These are phyloP conservation scores for Fusarium tjaetaba DNA, from an alignment of 2,329 filamentous ascomycete species.

Conservation along the genomic window DNA sequence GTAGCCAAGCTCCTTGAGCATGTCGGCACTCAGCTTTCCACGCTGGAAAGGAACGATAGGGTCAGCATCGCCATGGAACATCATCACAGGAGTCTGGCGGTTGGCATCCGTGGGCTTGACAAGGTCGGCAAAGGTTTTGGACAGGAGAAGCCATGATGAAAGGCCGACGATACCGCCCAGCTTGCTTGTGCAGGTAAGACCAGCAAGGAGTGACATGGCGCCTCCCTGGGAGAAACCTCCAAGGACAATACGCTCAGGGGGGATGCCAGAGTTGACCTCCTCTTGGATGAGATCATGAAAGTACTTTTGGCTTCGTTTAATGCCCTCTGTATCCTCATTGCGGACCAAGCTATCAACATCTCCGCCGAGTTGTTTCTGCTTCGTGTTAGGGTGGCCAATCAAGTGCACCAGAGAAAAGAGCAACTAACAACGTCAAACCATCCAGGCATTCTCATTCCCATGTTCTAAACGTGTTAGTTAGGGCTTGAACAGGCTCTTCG, in stretches of 20 bases:
- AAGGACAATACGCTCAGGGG: conserved; percentile 83
- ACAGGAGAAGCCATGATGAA: conserved; percentile 81
- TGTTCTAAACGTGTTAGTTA: conserved; percentile 39
- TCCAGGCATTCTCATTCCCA: conserved; percentile 73
- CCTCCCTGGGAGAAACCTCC: conserved; percentile 90
- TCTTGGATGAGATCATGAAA: conserved; percentile 82
- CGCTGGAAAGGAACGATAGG: conserved; percentile 75
- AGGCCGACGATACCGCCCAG: conserved; percentile 90
- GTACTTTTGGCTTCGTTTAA: conserved; percentile 77
- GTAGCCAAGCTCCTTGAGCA: conserved; percentile 75
- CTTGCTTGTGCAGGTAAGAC: conserved; percentile 76
- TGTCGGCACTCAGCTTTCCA: conserved; percentile 73
- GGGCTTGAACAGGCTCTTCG: not conserved
- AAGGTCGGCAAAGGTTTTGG: conserved; percentile 55
- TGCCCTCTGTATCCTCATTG: conserved; percentile 75
- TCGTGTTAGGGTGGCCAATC: not conserved
- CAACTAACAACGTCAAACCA: conserved; percentile 81
- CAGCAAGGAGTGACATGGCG: conserved; percentile 84
- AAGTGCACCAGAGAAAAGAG: not conserved
- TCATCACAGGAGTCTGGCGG: conserved; percentile 82
- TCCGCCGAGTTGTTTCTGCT: conserved; percentile 49
- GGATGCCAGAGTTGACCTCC: conserved; percentile 84
- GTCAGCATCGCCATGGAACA: conserved; percentile 88
- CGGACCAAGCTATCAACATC: conserved; percentile 45
- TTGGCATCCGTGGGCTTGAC: conserved; percentile 56